Conservation (phyloP, 1,284 basidiomycete species). For the Peniophora sp. region DNA sequence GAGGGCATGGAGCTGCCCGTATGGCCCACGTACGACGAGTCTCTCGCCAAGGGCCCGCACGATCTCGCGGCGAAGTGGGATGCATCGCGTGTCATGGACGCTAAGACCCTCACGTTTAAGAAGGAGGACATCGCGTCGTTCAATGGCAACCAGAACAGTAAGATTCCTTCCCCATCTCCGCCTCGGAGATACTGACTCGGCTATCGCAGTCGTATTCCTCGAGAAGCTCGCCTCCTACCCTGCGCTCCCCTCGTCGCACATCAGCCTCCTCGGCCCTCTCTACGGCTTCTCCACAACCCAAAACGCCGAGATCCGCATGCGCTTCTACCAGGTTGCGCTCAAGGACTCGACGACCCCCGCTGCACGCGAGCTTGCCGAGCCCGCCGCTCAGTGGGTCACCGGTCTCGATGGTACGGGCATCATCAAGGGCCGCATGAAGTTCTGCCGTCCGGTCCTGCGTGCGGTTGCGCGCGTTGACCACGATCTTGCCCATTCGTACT, state of each 20-base stretch:
- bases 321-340: constrained; percentile 64
- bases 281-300: constrained; percentile 45
- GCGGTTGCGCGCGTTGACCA: constrained; percentile 50
- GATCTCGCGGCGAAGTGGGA: constrained; percentile 76
- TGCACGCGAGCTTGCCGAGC: constrained; percentile 38
- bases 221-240: constrained; percentile 54
- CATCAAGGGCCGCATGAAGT: constrained; percentile 76
- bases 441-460: constrained; percentile 64
- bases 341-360: constrained; percentile 37
- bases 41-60: constrained; percentile 68
- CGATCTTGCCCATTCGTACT: constrained; percentile 54
- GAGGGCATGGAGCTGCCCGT: constrained; percentile 76
- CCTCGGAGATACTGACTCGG: constrained; percentile 2
- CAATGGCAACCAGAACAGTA: constrained; percentile 64
- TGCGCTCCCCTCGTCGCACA: constrained; percentile 47
- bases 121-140: constrained; percentile 47
- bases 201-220: constrained; percentile 58
- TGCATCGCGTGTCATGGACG: constrained; percentile 44
- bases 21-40: constrained; percentile 76
- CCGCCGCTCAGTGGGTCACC: constrained; percentile 64
- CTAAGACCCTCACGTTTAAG: constrained; percentile 42
- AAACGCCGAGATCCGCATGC: constrained; percentile 69
- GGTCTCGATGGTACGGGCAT: constrained; percentile 50
- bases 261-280: constrained; percentile 44
- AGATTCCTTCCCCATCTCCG: constrained; percentile 9